Percentiles rank a stretch among this genome's conserved stretches.
These are phyloP conservation scores for Filosporella fistucella DNA, from an alignment of 495 filamentous ascomycete species.

Conservation along the genomic window DNA sequence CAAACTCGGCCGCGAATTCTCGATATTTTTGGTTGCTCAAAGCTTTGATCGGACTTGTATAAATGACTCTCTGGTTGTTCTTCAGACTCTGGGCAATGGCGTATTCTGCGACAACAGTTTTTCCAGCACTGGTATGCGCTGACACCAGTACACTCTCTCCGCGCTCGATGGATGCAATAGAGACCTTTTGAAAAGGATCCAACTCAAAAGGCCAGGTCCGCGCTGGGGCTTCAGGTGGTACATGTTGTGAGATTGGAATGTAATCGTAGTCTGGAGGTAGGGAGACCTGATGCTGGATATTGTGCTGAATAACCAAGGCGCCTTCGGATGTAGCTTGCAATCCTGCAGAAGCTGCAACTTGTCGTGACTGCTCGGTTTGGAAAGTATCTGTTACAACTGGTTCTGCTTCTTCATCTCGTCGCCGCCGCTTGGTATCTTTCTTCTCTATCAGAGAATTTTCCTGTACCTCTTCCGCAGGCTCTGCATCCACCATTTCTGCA, in stretches of 20 bases:
- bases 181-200: constrained; percentile 93
- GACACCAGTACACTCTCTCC: constrained; percentile 96
- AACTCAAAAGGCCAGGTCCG: constrained; percentile 81
- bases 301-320: constrained; percentile 83
- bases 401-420: constrained; percentile 66
- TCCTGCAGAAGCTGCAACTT: constrained; percentile 78
- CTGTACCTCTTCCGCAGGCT: constrained; percentile 30
- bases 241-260: constrained; percentile 86
- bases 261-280: constrained; percentile 92
- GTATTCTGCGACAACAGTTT: constrained; percentile 97
- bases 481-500: constrained; percentile 44
- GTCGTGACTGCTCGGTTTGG: constrained; percentile 90
- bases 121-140: constrained; percentile 95
- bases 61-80: constrained; percentile 96
- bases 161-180: constrained; percentile 88
- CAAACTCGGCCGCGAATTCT: constrained; percentile 93
- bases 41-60: constrained; percentile 98
- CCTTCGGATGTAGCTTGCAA: constrained; percentile 55
- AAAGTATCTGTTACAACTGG: constrained; percentile 91
- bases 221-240: constrained; percentile 77
- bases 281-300: constrained; percentile 97
- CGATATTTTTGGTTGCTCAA: constrained; percentile 98
- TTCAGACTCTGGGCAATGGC: constrained; percentile 97
- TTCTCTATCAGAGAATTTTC: constrained; percentile 32
- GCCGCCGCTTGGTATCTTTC: constrained; percentile 67